These are phyloP conservation scores for Catunica adiposa DNA, from an alignment of 2,329 filamentous ascomycete genomes.

Conservation along the genomic window DNA sequence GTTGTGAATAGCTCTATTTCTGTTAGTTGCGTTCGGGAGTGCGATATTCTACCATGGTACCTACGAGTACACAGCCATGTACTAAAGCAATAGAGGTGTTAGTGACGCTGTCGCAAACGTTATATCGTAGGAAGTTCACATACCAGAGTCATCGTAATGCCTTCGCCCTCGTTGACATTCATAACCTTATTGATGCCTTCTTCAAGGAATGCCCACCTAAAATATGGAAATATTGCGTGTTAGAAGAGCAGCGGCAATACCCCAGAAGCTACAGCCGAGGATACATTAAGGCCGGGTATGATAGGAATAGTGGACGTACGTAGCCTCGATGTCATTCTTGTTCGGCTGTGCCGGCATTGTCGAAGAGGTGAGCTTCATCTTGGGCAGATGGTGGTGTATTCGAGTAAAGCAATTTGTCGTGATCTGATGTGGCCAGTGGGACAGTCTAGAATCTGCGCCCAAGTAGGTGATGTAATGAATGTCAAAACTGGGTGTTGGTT, in stretches of 20 bases:
- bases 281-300: neutral
- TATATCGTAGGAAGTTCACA: constrained; percentile 19
- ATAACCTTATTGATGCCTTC: constrained; percentile 83
- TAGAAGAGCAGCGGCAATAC: too few relatives aligned
- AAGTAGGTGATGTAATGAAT: too few relatives aligned
- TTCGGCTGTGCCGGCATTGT: constrained; percentile 42
- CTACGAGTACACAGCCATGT: constrained; percentile 93
- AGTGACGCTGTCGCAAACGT: neutral
- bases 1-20: constrained; percentile 71
- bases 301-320: constrained; percentile 21
- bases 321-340: constrained; percentile 41
- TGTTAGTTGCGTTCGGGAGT: neutral
- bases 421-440: too few relatives aligned
- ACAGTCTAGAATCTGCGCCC: too few relatives aligned
- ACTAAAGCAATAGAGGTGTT: constrained; percentile 33
- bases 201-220: constrained; percentile 79
- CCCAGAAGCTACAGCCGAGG: too few relatives aligned
- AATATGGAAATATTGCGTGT: neutral
- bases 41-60: constrained; percentile 9
- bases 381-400: too few relatives aligned
- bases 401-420: too few relatives aligned
- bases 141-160: constrained; percentile 83
- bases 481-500: too few relatives aligned
- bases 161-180: constrained; percentile 65
- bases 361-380: constrained; percentile 17